A percentile compares a stretch with the other conserved stretches of the same genome.
These are phyloP conservation scores for Meira nashicola DNA, from an alignment of 1,284 basidiomycete genomes.

Conservation along the genomic window DNA sequence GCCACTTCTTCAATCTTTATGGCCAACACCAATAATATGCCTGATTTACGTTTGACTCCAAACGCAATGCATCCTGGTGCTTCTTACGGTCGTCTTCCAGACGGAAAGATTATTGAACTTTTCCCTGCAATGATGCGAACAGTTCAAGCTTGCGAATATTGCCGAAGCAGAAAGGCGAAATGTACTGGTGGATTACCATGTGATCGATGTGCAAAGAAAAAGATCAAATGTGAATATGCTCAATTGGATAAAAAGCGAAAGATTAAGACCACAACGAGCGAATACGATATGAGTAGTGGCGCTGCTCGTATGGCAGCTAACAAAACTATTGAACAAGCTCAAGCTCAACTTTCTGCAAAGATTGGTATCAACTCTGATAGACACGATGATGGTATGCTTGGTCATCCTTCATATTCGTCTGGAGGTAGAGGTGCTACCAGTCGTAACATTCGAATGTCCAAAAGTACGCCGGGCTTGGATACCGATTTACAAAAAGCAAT, in stretches of 20 bases:
- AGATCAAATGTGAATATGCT: conserved; percentile 9
- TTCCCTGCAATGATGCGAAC: conserved; percentile 10
- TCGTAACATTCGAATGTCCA: too few relatives aligned
- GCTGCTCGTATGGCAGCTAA: background rate
- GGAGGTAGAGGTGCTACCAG: too few relatives aligned
- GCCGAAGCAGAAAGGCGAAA: conserved; percentile 7
- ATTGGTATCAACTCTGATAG: too few relatives aligned
- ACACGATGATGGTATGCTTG: too few relatives aligned
- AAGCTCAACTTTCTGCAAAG: too few relatives aligned
- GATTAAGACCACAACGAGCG: conserved; percentile 10
- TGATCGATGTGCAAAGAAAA: conserved; percentile 9
- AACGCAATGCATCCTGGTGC: background rate
- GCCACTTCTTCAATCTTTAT: background rate
- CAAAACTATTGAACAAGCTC: background rate
- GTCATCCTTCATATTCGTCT: too few relatives aligned
- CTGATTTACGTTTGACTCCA: background rate
- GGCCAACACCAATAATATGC: background rate
- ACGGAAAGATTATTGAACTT: conserved; percentile 8
- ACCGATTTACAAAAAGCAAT: too few relatives aligned
- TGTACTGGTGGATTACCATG: conserved; percentile 8
- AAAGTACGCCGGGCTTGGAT: too few relatives aligned
- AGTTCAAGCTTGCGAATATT: conserved; percentile 10
- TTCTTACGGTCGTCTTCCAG: conserved; percentile 2
- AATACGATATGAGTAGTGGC: conserved; percentile 5
- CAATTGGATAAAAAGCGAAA: conserved; percentile 12